Percentiles rank a stretch among this genome's conserved stretches.
phyloP scores from a whole-genome alignment of 148 eudicot genomes.

The Drosera capensis region DNA sequence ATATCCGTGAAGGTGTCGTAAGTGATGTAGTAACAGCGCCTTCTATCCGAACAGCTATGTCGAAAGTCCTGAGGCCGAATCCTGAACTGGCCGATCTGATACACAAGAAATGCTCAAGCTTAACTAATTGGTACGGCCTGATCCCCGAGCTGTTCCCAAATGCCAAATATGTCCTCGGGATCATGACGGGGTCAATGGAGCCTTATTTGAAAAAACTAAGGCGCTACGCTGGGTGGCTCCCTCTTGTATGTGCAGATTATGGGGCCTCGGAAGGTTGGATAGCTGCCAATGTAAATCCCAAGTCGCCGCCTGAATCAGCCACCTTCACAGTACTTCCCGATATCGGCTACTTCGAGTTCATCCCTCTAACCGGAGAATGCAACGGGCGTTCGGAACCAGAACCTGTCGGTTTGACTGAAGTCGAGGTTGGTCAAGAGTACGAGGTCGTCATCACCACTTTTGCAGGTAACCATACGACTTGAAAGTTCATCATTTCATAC shows the following conservation, averaged over 20 bases:
- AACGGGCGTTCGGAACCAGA: slow-evolving; percentile 24
- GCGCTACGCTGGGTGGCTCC: slow-evolving; percentile 64
- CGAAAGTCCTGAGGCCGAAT: slow-evolving; percentile 45
- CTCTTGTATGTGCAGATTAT: slow-evolving; percentile 72
- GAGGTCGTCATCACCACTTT: slow-evolving; percentile 70
- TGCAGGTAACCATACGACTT: slow-evolving; percentile 40
- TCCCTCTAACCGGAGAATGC: slow-evolving; percentile 27
- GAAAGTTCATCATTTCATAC: too few relatives aligned
- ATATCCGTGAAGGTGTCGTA: slow-evolving; percentile 47
- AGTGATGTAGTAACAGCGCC: slow-evolving; percentile 32
- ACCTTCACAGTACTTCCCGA: slow-evolving; percentile 79
- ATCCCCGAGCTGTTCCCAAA: slow-evolving; percentile 78
- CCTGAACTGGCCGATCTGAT: slow-evolving; percentile 51
- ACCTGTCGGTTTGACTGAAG: slow-evolving; percentile 66
- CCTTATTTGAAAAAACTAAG: slow-evolving; percentile 72
- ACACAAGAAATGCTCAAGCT: slow-evolving; percentile 25
- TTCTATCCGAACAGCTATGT: slow-evolving; percentile 38
- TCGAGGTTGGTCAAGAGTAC: slow-evolving; percentile 77
- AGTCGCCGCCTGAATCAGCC: slow-evolving; percentile 57
- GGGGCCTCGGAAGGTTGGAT: slow-evolving; percentile 96
- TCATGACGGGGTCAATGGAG: slow-evolving; percentile 97
- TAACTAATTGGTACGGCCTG: slow-evolving; percentile 73
- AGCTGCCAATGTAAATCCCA: slow-evolving; percentile 81
- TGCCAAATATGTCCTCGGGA: slow-evolving; percentile 68
- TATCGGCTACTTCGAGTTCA: slow-evolving; percentile 78